A percentile compares a stretch with the other conserved stretches of the same genome.
phyloP scores from a whole-genome alignment of 176 grass and related monocot species.

The Thinopyrum elongatum region DNA sequence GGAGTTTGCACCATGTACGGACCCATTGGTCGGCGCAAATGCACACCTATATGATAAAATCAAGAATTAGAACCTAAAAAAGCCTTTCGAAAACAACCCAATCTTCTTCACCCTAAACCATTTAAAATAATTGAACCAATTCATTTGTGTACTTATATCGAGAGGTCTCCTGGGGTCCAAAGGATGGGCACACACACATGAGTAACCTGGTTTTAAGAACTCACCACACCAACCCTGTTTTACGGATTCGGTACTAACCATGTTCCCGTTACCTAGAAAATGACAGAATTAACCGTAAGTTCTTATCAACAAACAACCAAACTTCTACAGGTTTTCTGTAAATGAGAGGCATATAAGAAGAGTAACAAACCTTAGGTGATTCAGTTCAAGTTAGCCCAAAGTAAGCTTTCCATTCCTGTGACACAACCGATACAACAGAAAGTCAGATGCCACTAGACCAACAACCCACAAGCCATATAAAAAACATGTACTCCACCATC shows the following conservation, averaged over 20 bases:
- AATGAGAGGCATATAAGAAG: neutral
- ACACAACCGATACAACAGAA: slow-evolving; percentile 66
- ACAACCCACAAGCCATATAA: slow-evolving; percentile 94
- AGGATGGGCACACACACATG: neutral
- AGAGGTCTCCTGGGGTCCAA: neutral
- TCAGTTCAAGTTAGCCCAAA: slow-evolving; percentile 53
- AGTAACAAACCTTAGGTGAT: slow-evolving; percentile 56
- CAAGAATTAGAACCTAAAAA: too few relatives aligned
- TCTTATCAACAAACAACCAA: slow-evolving; percentile 1
- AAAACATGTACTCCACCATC: too few relatives aligned
- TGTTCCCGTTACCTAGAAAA: too few relatives aligned
- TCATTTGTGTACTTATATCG: neutral
- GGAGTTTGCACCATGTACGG: too few relatives aligned
- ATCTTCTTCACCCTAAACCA: neutral
- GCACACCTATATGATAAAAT: too few relatives aligned
- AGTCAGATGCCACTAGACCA: slow-evolving; percentile 73
- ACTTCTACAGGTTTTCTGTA: neutral
- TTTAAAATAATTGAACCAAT: neutral
- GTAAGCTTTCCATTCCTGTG: slow-evolving; percentile 71
- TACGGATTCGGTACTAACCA: too few relatives aligned
- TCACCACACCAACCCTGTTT: neutral
- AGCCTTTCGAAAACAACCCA: neutral
- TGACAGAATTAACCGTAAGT: neutral
- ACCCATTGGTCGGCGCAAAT: too few relatives aligned
- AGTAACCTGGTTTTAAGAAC: neutral